A percentile compares a stretch with the other conserved stretches of the same genome.
Conservation (phyloP, 768 basidiomycete genomes). For the Boletus eberwhitei region DNA sequence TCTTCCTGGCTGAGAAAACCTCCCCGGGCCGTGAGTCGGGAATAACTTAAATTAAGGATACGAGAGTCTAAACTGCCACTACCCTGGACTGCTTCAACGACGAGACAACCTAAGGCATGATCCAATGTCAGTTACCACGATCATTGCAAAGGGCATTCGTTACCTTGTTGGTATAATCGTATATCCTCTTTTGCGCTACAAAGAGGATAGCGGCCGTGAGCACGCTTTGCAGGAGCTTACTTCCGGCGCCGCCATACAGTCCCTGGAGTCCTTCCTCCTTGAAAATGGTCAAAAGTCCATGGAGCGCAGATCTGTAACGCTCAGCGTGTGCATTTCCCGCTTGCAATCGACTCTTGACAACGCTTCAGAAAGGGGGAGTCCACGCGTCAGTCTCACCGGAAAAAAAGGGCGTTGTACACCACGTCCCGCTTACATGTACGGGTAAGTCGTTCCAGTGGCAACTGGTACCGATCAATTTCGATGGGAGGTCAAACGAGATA, state of each 20-base stretch:
- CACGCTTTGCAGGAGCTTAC: conserved; percentile 89
- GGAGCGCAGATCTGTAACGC: conserved; percentile 70
- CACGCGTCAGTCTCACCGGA: neutral
- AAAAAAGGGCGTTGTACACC: neutral
- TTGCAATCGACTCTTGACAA: conserved; percentile 78
- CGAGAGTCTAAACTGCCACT: neutral
- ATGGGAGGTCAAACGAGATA: neutral
- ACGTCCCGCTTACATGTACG: conserved; percentile 55
- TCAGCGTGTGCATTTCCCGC: conserved; percentile 66
- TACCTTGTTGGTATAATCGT: conserved; percentile 62
- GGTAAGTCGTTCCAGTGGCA: conserved; percentile 62
- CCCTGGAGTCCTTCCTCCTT: conserved; percentile 78
- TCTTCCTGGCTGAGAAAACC: too few relatives aligned
- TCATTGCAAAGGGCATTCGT: neutral
- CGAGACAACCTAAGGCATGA: conserved; percentile 8
- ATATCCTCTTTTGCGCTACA: conserved; percentile 80
- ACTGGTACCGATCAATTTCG: conserved; percentile 28
- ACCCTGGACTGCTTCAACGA: conserved; percentile 8
- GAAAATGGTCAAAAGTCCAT: conserved; percentile 77
- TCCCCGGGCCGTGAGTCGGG: too few relatives aligned
- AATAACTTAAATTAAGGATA: too few relatives aligned
- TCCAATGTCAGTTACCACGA: conserved; percentile 1
- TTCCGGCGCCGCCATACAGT: conserved; percentile 81
- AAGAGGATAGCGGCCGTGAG: conserved; percentile 94
- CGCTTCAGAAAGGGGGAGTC: conserved; percentile 29